These are phyloP conservation scores for Phytopythium litorale DNA, from an alignment of 352 stramenopile species.

Conservation along the genomic window DNA sequence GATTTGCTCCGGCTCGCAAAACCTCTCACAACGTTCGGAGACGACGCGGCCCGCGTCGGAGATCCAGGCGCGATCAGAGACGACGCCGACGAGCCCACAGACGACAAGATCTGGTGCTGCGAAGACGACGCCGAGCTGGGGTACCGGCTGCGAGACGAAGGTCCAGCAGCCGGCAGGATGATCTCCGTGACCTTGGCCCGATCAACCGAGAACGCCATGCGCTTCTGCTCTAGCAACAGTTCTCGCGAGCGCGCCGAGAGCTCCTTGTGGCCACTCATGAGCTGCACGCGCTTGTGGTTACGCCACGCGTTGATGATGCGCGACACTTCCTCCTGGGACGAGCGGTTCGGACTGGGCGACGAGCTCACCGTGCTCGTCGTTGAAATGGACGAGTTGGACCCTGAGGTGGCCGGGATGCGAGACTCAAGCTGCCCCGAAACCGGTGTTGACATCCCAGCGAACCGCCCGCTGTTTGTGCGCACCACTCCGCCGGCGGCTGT, in stretches of 20 bases:
- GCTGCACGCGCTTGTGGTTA: slow-evolving; percentile 81
- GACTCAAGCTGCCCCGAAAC: slow-evolving; percentile 39
- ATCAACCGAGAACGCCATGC: slow-evolving; percentile 80
- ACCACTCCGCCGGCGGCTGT: slow-evolving; percentile 24
- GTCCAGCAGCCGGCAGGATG: slow-evolving; percentile 59
- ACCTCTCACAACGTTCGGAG: slow-evolving; percentile 13
- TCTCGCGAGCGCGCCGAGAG: slow-evolving; percentile 73
- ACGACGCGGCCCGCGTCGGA: slow-evolving; percentile 21
- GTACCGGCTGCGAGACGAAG: slow-evolving; percentile 44
- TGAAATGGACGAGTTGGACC: slow-evolving; percentile 23
- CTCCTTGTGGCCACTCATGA: slow-evolving; percentile 88
- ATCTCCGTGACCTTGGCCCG: slow-evolving; percentile 83
- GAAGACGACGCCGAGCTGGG: slow-evolving; percentile 39
- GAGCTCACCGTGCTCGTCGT: slow-evolving; percentile 31
- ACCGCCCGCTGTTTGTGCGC: slow-evolving; percentile 48
- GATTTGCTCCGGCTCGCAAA: slow-evolving; percentile 37
- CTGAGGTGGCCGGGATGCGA: slow-evolving; percentile 31
- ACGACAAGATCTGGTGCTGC: slow-evolving; percentile 15
- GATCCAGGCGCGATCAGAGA: slow-evolving; percentile 24
- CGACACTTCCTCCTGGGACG: slow-evolving; percentile 66
- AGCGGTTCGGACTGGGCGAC: slow-evolving; percentile 47
- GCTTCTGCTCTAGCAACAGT: slow-evolving; percentile 84
- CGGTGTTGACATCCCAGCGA: slow-evolving; percentile 22
- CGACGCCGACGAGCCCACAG: slow-evolving; percentile 36
- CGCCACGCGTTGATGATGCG: slow-evolving; percentile 83